Conservation (phyloP, 2,329 filamentous ascomycete genomes). For the Aspergillus viridinutans region DNA sequence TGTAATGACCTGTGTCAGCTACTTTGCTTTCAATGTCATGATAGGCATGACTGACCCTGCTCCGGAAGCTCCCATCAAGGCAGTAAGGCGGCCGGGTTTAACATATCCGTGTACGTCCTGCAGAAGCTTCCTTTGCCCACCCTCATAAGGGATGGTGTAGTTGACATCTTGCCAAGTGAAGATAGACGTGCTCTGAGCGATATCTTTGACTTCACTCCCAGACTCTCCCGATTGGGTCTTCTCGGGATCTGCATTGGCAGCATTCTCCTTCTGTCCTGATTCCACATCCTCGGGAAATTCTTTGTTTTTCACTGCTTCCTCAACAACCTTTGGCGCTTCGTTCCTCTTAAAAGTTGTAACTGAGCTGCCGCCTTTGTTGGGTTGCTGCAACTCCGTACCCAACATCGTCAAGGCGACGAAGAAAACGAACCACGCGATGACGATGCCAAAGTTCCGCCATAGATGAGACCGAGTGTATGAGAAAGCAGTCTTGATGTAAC, state of each 20-base stretch:
- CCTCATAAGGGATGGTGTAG: slow-evolving; percentile 56
- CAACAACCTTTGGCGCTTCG: slow-evolving; percentile 56
- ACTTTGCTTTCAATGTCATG: background rate
- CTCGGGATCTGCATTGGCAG: slow-evolving; percentile 10
- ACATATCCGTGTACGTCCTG: slow-evolving; percentile 67
- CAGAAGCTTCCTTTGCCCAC: slow-evolving; percentile 47
- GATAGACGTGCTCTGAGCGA: slow-evolving; percentile 64
- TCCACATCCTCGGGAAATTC: slow-evolving; percentile 49
- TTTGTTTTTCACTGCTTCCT: slow-evolving; percentile 52
- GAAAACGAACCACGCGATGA: slow-evolving; percentile 67
- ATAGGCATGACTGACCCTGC: slow-evolving; percentile 29
- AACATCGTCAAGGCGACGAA: slow-evolving; percentile 74
- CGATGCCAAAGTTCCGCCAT: slow-evolving; percentile 76
- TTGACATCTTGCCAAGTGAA: slow-evolving; percentile 83
- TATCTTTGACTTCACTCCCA: slow-evolving; percentile 40
- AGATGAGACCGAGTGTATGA: slow-evolving; percentile 55
- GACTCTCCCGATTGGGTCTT: slow-evolving; percentile 16
- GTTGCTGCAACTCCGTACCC: slow-evolving; percentile 73
- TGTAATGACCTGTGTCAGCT: slow-evolving; percentile 13
- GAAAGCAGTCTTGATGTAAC: slow-evolving; percentile 54
- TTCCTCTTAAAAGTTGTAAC: slow-evolving; percentile 72
- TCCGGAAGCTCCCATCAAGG: slow-evolving; percentile 76
- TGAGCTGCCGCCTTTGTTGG: slow-evolving; percentile 74
- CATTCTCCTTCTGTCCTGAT: slow-evolving; percentile 31
- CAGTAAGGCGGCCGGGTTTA: slow-evolving; percentile 70